A percentile compares a stretch with the other conserved stretches of the same genome.
These are phyloP conservation scores for Litsea cubeba DNA, from an alignment of 164 flowering plant genomes.

Conservation along the genomic window DNA sequence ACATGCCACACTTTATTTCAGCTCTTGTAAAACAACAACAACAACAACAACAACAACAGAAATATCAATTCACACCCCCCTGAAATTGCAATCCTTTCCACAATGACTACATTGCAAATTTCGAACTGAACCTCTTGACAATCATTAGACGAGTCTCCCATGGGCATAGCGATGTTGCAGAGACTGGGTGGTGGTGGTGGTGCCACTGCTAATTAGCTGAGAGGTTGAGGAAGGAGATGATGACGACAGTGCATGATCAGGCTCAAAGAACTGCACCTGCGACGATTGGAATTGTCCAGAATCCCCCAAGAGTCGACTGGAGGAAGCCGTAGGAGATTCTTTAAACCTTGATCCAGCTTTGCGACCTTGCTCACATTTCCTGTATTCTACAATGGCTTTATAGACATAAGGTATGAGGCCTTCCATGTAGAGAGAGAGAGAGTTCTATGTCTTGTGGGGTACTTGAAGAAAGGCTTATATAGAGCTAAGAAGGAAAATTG, in stretches of 20 bases:
- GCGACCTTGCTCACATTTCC: conserved; percentile 27
- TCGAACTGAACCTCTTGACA: not conserved
- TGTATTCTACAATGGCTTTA: conserved; percentile 57
- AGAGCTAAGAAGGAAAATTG: conserved; percentile 1
- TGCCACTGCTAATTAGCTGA: not conserved
- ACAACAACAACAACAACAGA: not conserved
- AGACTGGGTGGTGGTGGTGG: conserved; percentile 27
- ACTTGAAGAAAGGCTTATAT: not conserved
- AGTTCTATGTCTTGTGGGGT: not conserved
- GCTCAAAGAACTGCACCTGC: conserved; percentile 30
- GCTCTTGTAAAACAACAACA: not conserved
- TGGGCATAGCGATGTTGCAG: conserved; percentile 27
- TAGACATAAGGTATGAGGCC: conserved; percentile 76
- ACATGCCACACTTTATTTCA: not conserved
- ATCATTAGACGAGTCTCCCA: conserved; percentile 20
- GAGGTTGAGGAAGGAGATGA: conserved; percentile 16
- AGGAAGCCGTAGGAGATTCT: conserved; percentile 65
- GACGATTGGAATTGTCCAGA: conserved; percentile 59
- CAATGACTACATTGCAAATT: not conserved
- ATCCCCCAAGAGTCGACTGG: conserved; percentile 61
- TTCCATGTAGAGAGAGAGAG: conserved; percentile 43
- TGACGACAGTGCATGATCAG: conserved; percentile 27
- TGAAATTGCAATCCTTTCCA: not conserved
- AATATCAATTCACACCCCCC: too few species aligned
- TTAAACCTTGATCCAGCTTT: conserved; percentile 29